Percentiles rank a stretch among this genome's conserved stretches.
phyloP scores from a whole-genome alignment of 2,329 filamentous ascomycete genomes.

The Colletotrichum phormii region DNA sequence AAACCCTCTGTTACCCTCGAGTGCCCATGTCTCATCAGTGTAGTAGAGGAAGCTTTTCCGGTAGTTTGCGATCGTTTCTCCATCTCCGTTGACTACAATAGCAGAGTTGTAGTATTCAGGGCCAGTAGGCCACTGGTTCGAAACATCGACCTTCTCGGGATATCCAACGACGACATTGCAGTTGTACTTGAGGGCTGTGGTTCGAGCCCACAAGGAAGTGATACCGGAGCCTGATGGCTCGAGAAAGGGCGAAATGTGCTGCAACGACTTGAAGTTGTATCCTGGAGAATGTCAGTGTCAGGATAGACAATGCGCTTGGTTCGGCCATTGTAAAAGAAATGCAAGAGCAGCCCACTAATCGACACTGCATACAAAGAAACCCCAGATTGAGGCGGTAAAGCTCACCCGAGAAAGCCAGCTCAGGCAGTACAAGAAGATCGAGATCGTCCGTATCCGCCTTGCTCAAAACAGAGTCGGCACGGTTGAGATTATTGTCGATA shows the following conservation, averaged over 20 bases:
- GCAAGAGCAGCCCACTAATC: too few relatives aligned
- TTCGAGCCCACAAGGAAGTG: conserved; percentile 77
- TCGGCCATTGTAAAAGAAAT: too few relatives aligned
- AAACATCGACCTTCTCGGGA: conserved; percentile 73
- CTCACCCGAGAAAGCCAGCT: conserved; percentile 79
- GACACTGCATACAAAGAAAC: too few relatives aligned
- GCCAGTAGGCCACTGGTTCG: conserved; percentile 59
- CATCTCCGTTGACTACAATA: conserved; percentile 67
- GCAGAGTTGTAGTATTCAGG: conserved; percentile 67
- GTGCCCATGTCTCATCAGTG: conserved; percentile 69
- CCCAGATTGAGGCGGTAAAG: too few relatives aligned
- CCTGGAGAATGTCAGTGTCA: conserved; percentile 54
- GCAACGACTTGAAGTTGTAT: conserved; percentile 80
- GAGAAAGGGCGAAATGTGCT: conserved; percentile 75
- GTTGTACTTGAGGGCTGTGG: conserved; percentile 72
- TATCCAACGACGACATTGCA: conserved; percentile 80
- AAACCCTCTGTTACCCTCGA: conserved; percentile 62
- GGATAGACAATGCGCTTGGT: too few relatives aligned
- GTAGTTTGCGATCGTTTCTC: conserved; percentile 71
- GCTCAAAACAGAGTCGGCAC: conserved; percentile 73
- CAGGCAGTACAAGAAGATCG: conserved; percentile 79
- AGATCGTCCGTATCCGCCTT: conserved; percentile 63
- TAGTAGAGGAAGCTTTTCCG: conserved; percentile 68
- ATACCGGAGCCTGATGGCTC: conserved; percentile 75
- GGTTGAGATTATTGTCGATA: conserved; percentile 75